Conservation (phyloP, 2,329 filamentous ascomycete species). For the Xylariaceae sp. region DNA sequence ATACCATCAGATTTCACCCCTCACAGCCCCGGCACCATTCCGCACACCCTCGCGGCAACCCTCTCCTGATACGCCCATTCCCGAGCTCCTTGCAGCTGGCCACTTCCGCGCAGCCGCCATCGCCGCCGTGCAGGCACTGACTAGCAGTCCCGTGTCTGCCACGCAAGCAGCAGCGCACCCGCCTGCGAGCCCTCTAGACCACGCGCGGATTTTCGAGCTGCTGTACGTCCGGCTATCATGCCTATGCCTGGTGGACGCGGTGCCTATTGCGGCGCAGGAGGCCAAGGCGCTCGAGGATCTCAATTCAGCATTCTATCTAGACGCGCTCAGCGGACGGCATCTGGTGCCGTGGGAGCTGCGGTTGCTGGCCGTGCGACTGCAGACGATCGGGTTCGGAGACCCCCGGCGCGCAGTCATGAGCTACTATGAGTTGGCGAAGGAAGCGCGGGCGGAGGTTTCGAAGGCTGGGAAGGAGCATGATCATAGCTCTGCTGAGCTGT, state of each 20-base stretch:
- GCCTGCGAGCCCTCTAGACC: conserved; percentile 48
- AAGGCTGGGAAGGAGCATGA: conserved; percentile 41
- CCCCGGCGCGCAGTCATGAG: conserved; percentile 79
- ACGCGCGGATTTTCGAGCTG: conserved; percentile 66
- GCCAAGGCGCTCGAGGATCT: conserved; percentile 61
- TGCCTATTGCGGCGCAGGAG: conserved; percentile 63
- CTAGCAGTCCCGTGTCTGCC: conserved; percentile 35
- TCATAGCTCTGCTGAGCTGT: conserved; percentile 56
- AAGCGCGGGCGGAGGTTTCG: conserved; percentile 61
- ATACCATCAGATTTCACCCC: conserved; percentile 73
- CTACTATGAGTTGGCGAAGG: conserved; percentile 81
- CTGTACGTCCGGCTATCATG: conserved; percentile 79
- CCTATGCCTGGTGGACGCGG: conserved; percentile 72
- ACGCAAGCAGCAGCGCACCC: conserved; percentile 30
- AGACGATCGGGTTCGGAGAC: conserved; percentile 83
- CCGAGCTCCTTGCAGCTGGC: conserved; percentile 63
- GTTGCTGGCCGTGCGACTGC: conserved; percentile 75
- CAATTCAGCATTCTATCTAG: conserved; percentile 53
- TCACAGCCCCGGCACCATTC: conserved; percentile 60
- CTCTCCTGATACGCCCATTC: conserved; percentile 58
- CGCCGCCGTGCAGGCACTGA: conserved; percentile 58
- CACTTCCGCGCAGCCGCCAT: conserved; percentile 79
- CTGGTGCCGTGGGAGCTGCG: conserved; percentile 86
- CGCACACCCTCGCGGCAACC: conserved; percentile 64
- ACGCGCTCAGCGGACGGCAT: conserved; percentile 50